Evolutionary conservation across 2,329 filamentous ascomycete genomes (phyloP).

Genomic region (Claviceps humidiphila): DNA sequence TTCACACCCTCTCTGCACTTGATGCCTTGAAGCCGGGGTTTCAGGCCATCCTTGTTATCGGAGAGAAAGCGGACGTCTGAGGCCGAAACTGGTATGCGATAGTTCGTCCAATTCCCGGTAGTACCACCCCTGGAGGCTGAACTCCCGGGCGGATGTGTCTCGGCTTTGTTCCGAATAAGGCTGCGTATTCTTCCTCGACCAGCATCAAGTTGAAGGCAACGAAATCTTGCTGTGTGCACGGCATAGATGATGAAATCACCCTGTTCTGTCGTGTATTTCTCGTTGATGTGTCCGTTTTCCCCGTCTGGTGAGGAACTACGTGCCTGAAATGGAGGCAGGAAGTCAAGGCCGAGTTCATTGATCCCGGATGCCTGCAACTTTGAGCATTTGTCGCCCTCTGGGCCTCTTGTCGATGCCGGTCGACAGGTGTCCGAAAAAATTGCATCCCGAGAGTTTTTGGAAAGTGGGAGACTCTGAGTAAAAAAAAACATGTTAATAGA

Average conservation of each 20-base stretch:
- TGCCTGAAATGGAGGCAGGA: no score
- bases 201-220: conserved; percentile 29
- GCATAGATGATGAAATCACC: conserved; percentile 31
- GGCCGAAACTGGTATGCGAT: conserved; percentile 26
- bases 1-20: conserved; percentile 25
- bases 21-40: conserved; percentile 24
- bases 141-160: conserved; percentile 25
- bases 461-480: no score
- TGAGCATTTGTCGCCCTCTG: no score
- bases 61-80: conserved; percentile 26
- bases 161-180: conserved; percentile 23
- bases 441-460: no score
- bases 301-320: conserved; percentile 19
- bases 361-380: no score
- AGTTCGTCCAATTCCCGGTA: conserved; percentile 25
- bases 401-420: no score
- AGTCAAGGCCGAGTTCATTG: no score
- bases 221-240: conserved; percentile 19
- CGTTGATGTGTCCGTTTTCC: conserved; percentile 27
- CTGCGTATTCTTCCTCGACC: conserved; percentile 26
- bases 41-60: conserved; percentile 22
- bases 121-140: conserved; percentile 25
- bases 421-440: no score
- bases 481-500: no score
- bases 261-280: conserved; percentile 30